Conservation (phyloP, 305 asterid species). For the Fraxinus sp. region DNA sequence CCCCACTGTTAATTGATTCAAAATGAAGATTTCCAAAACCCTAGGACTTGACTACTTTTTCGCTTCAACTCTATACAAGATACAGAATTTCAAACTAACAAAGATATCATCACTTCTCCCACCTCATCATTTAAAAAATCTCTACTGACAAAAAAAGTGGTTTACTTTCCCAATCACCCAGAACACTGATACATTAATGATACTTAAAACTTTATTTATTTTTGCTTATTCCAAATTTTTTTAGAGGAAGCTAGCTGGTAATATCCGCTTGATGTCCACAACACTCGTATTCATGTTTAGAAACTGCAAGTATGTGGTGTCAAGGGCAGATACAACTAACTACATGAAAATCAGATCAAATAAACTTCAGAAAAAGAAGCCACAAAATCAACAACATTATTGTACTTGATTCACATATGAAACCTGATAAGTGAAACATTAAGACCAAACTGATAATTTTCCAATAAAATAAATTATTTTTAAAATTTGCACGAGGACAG, state of each 20-base stretch:
- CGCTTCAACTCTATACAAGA: not conserved
- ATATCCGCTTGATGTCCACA: not conserved
- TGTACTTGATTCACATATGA: not conserved
- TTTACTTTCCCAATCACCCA: not conserved
- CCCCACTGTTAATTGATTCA: not conserved
- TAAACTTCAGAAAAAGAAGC: not conserved
- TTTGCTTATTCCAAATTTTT: not conserved
- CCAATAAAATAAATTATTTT: not conserved
- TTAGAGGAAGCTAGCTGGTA: not conserved
- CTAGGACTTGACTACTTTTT: not conserved
- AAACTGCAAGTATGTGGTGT: not conserved
- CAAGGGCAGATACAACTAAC: not conserved
- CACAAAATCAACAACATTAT: not conserved
- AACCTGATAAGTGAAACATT: not conserved
- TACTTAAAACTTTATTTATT: not conserved
- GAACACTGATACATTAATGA: not conserved
- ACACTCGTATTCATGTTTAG: not conserved
- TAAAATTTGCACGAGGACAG: not conserved
- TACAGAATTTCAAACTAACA: not conserved
- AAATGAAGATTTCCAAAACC: not conserved
- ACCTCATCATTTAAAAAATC: not conserved
- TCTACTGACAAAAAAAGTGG: not conserved
- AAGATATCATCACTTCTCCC: not conserved
- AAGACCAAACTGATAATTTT: not conserved
- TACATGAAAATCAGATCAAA: not conserved